phyloP scores from a whole-genome alignment of 2,329 filamentous ascomycete genomes.

The Septoria linicola region DNA sequence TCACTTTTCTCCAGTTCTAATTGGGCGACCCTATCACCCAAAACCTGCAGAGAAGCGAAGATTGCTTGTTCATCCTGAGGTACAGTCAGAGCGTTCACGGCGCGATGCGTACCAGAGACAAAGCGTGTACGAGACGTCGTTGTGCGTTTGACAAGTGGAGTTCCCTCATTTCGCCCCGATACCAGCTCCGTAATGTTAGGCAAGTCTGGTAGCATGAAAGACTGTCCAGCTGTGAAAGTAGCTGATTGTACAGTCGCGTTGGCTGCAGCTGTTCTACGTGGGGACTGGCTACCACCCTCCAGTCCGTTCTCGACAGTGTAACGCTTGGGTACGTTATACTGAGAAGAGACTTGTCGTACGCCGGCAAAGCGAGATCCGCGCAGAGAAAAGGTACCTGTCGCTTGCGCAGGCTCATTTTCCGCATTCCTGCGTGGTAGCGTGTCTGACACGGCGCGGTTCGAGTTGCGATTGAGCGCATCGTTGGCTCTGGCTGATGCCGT shows the following conservation, averaged over 20 bases:
- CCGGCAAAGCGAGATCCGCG: slow-evolving; percentile 57
- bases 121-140: slow-evolving; percentile 56
- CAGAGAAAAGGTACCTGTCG: slow-evolving; percentile 43
- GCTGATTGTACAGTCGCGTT: slow-evolving; percentile 42
- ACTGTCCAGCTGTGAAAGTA: slow-evolving; percentile 53
- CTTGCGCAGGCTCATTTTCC: slow-evolving; percentile 52
- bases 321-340: slow-evolving; percentile 23
- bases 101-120: slow-evolving; percentile 49
- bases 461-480: slow-evolving; percentile 34
- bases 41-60: slow-evolving; percentile 58
- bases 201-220: slow-evolving; percentile 61
- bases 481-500: slow-evolving; percentile 41
- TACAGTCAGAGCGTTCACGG: slow-evolving; percentile 56
- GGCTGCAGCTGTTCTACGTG: slow-evolving; percentile 30
- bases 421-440: slow-evolving; percentile 55
- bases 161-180: slow-evolving; percentile 59
- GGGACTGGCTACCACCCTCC: slow-evolving; percentile 22
- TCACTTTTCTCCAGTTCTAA: slow-evolving; percentile 58
- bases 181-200: slow-evolving; percentile 62
- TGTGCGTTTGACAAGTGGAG: slow-evolving; percentile 55
- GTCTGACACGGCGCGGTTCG: slow-evolving; percentile 53
- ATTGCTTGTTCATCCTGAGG: slow-evolving; percentile 64
- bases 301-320: slow-evolving; percentile 24
- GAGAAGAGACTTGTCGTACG: slow-evolving; percentile 26
- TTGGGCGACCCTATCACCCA: slow-evolving; percentile 58